Percentiles rank a stretch among this genome's conserved stretches.
phyloP scores from a whole-genome alignment of 2,329 filamentous ascomycete species.

The Talaromyces atroroseus region DNA sequence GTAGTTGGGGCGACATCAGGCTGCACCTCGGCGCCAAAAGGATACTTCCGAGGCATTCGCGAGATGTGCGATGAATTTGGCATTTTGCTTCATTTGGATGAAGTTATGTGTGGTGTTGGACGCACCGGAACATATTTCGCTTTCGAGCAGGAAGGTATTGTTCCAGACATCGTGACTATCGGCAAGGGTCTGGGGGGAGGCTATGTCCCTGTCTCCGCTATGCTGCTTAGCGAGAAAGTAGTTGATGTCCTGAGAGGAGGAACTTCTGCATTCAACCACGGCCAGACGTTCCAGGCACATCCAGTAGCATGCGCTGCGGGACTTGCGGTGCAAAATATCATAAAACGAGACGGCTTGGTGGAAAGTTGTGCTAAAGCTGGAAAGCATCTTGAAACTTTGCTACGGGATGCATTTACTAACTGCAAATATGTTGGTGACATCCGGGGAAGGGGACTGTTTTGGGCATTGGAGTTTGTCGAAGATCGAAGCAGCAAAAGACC shows the following conservation, averaged over 20 bases:
- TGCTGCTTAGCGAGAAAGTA: constrained; percentile 48
- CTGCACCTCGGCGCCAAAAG: constrained; percentile 59
- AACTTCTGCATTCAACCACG: constrained; percentile 51
- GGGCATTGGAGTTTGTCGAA: constrained; percentile 6
- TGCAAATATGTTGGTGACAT: constrained; percentile 47
- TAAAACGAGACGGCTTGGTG: constrained; percentile 54
- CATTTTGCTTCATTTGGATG: constrained; percentile 69
- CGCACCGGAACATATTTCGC: constrained; percentile 53
- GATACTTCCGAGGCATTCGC: constrained; percentile 65
- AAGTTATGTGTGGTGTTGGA: constrained; percentile 64
- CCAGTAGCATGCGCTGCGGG: constrained; percentile 54
- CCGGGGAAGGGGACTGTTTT: constrained; percentile 7
- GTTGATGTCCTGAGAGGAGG: constrained; percentile 45
- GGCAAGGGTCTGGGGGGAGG: constrained; percentile 57
- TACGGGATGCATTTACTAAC: constrained; percentile 39
- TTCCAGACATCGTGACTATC: constrained; percentile 55
- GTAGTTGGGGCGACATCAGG: constrained; percentile 44
- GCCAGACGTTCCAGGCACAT: constrained; percentile 58
- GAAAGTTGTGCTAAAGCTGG: constrained; percentile 55
- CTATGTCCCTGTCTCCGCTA: constrained; percentile 50
- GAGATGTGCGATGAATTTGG: constrained; percentile 65
- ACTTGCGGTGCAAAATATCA: constrained; percentile 56
- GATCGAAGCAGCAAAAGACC: background rate
- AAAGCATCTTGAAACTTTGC: constrained; percentile 28
- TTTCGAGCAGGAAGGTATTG: constrained; percentile 54